Evolutionary conservation across 1,284 basidiomycete genomes (phyloP).

Genomic region (Leucoagaricus sp.): DNA sequence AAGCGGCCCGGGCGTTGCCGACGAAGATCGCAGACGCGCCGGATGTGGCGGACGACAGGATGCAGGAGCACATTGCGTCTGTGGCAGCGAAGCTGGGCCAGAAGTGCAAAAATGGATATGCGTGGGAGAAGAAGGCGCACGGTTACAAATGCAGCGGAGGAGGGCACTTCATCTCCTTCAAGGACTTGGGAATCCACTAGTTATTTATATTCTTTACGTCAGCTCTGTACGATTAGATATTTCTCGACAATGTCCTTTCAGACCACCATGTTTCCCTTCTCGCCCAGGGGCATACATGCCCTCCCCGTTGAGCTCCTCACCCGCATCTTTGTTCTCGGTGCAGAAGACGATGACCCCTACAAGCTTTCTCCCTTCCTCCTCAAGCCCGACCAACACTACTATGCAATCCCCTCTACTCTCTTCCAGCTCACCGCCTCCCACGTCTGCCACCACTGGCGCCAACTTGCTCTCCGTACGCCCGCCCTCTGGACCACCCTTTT

Average conservation of each 20-base stretch:
- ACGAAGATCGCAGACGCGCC: conserved; percentile 5
- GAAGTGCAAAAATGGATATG: conserved; percentile 15
- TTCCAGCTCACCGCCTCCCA: conserved; percentile 57
- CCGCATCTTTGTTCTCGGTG: conserved; percentile 53
- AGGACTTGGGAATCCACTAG: conserved; percentile 14
- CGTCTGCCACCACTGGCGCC: conserved; percentile 55
- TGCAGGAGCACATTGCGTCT: conserved; percentile 12
- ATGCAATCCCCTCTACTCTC: conserved; percentile 41
- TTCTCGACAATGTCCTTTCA: background rate
- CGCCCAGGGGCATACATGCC: conserved; percentile 36
- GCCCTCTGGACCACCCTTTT: conserved; percentile 55
- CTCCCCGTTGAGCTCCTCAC: conserved; percentile 60
- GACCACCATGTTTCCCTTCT: conserved; percentile 17
- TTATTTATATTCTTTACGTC: conserved; percentile 6
- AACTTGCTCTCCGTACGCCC: conserved; percentile 48
- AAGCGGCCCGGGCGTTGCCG: background rate
- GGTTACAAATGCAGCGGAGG: conserved; percentile 14
- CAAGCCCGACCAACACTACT: conserved; percentile 46
- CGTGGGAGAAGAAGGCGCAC: conserved; percentile 14
- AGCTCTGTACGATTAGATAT: conserved; percentile 12
- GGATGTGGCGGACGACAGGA: conserved; percentile 5
- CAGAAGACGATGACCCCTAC: conserved; percentile 38
- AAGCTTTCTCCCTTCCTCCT: conserved; percentile 48
- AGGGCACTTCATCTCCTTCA: conserved; percentile 15
- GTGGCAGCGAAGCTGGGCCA: conserved; percentile 4